phyloP scores from a whole-genome alignment of 2,329 filamentous ascomycete species.

The Exophiala sideris region DNA sequence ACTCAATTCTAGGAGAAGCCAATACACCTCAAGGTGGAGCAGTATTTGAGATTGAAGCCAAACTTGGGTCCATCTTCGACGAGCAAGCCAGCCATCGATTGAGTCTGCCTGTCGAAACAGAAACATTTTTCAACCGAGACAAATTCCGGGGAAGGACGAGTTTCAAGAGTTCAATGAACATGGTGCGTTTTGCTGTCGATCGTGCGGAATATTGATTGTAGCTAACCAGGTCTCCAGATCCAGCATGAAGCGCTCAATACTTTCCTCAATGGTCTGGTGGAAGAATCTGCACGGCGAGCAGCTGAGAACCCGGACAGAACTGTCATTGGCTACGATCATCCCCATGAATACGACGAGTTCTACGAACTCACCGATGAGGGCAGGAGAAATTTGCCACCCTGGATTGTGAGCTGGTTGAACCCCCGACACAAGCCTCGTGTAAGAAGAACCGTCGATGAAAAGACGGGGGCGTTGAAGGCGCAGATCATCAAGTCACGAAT shows the following conservation, averaged over 20 bases:
- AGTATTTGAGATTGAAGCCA: conserved; percentile 89
- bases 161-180: conserved; percentile 88
- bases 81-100: conserved; percentile 65
- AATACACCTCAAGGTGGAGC: conserved; percentile 56
- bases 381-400: conserved; percentile 60
- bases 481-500: conserved; percentile 92
- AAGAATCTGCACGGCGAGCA: conserved; percentile 34
- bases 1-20: conserved; percentile 57
- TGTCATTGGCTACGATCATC: conserved; percentile 74
- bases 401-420: conserved; percentile 60
- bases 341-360: conserved; percentile 78
- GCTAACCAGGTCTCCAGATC: conserved; percentile 45
- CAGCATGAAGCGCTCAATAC: conserved; percentile 83
- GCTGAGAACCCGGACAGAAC: conserved; percentile 52
- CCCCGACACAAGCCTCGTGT: conserved; percentile 60
- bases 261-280: conserved; percentile 71
- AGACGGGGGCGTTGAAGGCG: conserved; percentile 65
- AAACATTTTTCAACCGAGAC: conserved; percentile 64
- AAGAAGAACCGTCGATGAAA: conserved; percentile 62
- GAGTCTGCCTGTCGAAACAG: conserved; percentile 63
- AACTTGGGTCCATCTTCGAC: conserved; percentile 76
- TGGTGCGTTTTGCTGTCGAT: conserved; percentile 54
- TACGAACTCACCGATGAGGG: conserved; percentile 66
- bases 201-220: conserved; percentile 2
- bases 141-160: conserved; percentile 50